Conservation (phyloP, 371 early-diverging fungal species). For the Thermomucor indicae-seudaticae region DNA sequence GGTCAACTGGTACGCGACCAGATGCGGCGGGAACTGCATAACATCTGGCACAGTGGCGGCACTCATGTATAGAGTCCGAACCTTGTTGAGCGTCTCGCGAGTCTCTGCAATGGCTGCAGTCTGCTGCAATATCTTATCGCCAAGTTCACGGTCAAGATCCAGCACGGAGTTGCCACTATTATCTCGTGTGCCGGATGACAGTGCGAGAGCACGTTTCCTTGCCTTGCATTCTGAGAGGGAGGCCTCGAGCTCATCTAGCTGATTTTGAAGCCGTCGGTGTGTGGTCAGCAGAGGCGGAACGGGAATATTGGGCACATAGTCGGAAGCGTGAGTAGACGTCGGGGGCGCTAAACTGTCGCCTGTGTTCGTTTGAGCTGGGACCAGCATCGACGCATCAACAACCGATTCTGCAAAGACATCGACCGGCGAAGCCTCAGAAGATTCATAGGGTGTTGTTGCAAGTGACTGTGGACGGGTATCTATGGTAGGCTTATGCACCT, state of each 20-base stretch:
- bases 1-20: conserved; percentile 68
- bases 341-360: conserved; percentile 28
- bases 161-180: conserved; percentile 4
- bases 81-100: conserved; percentile 41
- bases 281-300: conserved; percentile 44
- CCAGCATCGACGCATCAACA: conserved; percentile 19
- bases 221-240: conserved; percentile 18
- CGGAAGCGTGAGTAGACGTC: conserved; percentile 11
- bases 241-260: conserved; percentile 24
- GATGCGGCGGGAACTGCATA: conserved; percentile 57
- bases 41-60: conserved; percentile 54
- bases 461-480: background rate
- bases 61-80: conserved; percentile 46
- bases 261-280: conserved; percentile 32
- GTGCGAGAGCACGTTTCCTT: conserved; percentile 11
- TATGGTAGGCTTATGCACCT: background rate
- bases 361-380: conserved; percentile 30
- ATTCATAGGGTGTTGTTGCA: background rate
- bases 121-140: conserved; percentile 35
- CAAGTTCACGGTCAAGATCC: conserved; percentile 28
- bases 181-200: conserved; percentile 5
- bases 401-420: conserved; percentile 14
- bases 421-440: conserved; percentile 4
- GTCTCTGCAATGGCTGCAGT: conserved; percentile 35
- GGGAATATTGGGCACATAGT: conserved; percentile 42